Percentiles rank a stretch among this genome's conserved stretches.
Evolutionary conservation across 257 asterid species (phyloP).

Genomic region (Cordia subcordata): DNA sequence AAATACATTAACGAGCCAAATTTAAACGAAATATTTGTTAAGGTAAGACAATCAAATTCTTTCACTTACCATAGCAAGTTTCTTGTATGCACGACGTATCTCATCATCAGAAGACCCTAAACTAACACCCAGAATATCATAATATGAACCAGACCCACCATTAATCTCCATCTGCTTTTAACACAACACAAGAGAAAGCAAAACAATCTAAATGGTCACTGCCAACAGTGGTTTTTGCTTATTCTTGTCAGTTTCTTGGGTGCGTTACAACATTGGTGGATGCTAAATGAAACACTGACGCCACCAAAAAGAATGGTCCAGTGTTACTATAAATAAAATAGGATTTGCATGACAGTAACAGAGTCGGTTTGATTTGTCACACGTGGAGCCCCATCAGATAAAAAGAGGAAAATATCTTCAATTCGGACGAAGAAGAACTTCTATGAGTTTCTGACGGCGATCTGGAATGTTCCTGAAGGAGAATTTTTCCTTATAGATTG

Average conservation of each 20-base stretch:
- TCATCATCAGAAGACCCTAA: conserved; percentile 54
- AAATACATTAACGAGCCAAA: too few species aligned
- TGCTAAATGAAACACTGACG: background rate
- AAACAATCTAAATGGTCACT: background rate
- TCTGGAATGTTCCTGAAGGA: conserved; percentile 33
- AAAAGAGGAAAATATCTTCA: conserved; percentile 13
- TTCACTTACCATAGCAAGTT: conserved; percentile 70
- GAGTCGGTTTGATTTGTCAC: conserved; percentile 6
- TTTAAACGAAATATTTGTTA: too few species aligned
- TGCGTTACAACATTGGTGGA: too few species aligned
- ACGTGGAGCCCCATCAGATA: conserved; percentile 9
- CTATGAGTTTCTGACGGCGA: background rate
- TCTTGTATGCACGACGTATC: conserved; percentile 68
- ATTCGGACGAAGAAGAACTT: conserved; percentile 3
- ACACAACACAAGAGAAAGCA: conserved; percentile 8
- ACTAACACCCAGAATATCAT: conserved; percentile 55
- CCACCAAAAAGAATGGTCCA: background rate
- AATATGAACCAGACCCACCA: conserved; percentile 32
- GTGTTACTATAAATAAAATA: conserved; percentile 4
- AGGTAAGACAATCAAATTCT: background rate
- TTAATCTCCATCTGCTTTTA: conserved; percentile 27
- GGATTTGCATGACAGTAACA: background rate
- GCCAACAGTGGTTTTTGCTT: too few species aligned
- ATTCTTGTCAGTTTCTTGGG: too few species aligned
- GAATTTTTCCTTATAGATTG: background rate